A percentile compares a stretch with the other conserved stretches of the same genome.
Evolutionary conservation across 1,284 basidiomycete species (phyloP).

Genomic region (Ustilago curta): DNA sequence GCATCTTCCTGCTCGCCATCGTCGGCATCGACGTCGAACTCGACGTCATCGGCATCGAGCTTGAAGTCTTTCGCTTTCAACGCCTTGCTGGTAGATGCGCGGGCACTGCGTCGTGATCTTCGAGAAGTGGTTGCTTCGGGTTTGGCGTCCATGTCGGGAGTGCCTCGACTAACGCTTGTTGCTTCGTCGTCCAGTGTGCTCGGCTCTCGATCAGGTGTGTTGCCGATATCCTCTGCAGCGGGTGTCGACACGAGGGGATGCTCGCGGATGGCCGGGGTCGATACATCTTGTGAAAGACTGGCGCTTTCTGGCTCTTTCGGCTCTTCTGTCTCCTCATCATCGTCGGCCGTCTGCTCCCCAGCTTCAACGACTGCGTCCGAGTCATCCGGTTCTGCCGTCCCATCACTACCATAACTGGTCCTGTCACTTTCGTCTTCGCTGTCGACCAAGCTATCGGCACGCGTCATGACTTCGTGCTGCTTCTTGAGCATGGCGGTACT

Average conservation of each 20-base stretch:
- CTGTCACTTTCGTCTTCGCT: conserved; percentile 40
- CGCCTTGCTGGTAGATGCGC: not conserved
- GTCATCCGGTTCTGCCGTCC: conserved; percentile 25
- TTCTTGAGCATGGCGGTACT: conserved; percentile 87
- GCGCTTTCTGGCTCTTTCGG: conserved; percentile 19
- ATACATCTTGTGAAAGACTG: conserved; percentile 7
- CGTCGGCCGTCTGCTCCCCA: conserved; percentile 15
- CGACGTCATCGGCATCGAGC: conserved; percentile 36
- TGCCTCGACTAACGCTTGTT: not conserved
- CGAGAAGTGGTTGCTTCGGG: conserved; percentile 3
- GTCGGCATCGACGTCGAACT: conserved; percentile 29
- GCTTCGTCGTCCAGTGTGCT: conserved; percentile 4
- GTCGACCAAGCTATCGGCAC: conserved; percentile 40
- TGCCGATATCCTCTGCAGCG: not conserved
- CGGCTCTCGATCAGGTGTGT: not conserved
- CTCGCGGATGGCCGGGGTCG: conserved; percentile 13
- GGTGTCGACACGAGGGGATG: conserved; percentile 14
- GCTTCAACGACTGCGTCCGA: conserved; percentile 27
- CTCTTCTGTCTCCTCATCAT: conserved; percentile 41
- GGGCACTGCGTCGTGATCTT: conserved; percentile 19
- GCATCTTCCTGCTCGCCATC: conserved; percentile 57
- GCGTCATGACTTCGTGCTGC: conserved; percentile 70
- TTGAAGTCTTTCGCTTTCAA: conserved; percentile 21
- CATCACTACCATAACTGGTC: conserved; percentile 42
- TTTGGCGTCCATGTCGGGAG: not conserved